Percentiles rank a stretch among this genome's conserved stretches.
Evolutionary conservation across 345 rosid species (phyloP).

Genomic region (Salix koriyanagi): DNA sequence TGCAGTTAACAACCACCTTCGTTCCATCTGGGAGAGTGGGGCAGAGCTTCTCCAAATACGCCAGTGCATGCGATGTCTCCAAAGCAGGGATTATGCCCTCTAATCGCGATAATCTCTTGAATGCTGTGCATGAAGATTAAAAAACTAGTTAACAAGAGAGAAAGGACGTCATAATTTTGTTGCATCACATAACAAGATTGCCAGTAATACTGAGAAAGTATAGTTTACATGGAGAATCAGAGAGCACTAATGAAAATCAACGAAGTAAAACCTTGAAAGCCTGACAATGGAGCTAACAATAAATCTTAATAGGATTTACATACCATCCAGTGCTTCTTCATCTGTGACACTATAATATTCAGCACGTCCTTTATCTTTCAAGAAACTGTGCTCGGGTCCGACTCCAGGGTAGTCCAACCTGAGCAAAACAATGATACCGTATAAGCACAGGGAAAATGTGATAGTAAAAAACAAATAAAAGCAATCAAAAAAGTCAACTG

Average conservation of each 20-base stretch:
- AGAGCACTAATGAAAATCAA: neutral
- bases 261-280: neutral
- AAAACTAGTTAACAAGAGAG: neutral
- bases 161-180: neutral
- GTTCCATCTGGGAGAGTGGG: slow-evolving; percentile 61
- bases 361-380: slow-evolving; percentile 80
- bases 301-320: neutral
- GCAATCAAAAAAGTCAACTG: neutral
- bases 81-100: slow-evolving; percentile 92
- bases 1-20: slow-evolving; percentile 75
- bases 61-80: slow-evolving; percentile 89
- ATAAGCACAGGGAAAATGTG: neutral
- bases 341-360: slow-evolving; percentile 79
- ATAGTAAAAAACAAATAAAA: neutral
- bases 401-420: slow-evolving; percentile 99
- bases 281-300: neutral
- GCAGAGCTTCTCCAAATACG: slow-evolving; percentile 75
- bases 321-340: slow-evolving; percentile 90
- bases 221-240: neutral
- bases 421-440: neutral
- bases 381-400: slow-evolving; percentile 95
- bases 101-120: slow-evolving; percentile 69
- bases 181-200: neutral
- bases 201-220: neutral
- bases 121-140: slow-evolving; percentile 41